phyloP scores from a whole-genome alignment of 495 filamentous ascomycete species.

The Penicillium atrosanguineum region DNA sequence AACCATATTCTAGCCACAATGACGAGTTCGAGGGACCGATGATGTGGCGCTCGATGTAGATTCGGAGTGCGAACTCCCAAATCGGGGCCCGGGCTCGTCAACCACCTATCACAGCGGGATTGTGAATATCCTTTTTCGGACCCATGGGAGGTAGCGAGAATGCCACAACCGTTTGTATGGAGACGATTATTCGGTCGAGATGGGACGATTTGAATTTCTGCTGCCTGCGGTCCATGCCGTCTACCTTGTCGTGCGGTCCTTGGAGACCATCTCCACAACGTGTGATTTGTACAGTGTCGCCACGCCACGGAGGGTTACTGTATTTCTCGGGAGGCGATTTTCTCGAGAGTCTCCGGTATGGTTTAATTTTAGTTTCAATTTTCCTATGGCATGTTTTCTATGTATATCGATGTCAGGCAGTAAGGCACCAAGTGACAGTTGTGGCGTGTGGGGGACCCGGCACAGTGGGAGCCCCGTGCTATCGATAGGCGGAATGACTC shows the following conservation, averaged over 20 bases:
- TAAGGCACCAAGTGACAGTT: neutral
- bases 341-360: too few species aligned
- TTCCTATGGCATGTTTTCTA: too few species aligned
- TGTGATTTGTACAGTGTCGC: neutral
- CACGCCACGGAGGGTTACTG: neutral
- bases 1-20: neutral
- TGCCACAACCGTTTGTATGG: neutral
- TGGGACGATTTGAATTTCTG: neutral
- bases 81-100: neutral
- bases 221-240: conserved; percentile 2
- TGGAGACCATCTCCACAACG: neutral
- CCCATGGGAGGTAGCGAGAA: neutral
- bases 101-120: conserved; percentile 10
- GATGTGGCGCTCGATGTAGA: neutral
- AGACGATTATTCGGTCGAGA: neutral
- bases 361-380: too few species aligned
- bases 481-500: conserved; percentile 19
- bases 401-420: neutral
- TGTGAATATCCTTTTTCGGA: neutral
- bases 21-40: neutral
- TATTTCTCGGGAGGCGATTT: too few species aligned
- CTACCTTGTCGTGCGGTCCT: neutral
- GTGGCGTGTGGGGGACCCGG: conserved; percentile 18
- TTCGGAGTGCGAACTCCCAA: too few species aligned
- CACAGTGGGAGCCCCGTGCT: conserved; percentile 9